Evolutionary conservation across 441 rosid genomes (phyloP).

Genomic region (Capsella rubella): DNA sequence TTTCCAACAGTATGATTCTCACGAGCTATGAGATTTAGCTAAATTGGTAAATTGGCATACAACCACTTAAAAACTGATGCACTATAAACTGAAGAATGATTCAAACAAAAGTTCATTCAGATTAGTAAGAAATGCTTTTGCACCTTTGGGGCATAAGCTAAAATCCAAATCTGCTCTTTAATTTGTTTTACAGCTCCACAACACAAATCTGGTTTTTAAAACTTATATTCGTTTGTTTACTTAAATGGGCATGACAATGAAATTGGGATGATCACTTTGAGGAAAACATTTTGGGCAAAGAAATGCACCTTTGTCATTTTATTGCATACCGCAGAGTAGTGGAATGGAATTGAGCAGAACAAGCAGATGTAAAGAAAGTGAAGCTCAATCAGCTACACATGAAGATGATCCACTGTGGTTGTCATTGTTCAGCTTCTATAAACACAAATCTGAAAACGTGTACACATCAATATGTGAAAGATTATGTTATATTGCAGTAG

Average conservation of each 20-base stretch:
- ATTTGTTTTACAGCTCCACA: slow-evolving; percentile 1
- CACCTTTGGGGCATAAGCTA: not conserved
- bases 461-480: not conserved
- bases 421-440: not conserved
- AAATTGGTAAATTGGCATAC: not conserved
- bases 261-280: not conserved
- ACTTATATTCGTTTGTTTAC: not conserved
- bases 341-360: not conserved
- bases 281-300: not conserved
- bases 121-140: not conserved
- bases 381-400: not conserved
- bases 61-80: slow-evolving; percentile 9
- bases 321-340: not conserved
- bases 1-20: slow-evolving; percentile 13
- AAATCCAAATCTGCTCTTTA: not conserved
- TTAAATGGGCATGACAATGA: not conserved
- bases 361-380: not conserved
- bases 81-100: slow-evolving; percentile 6
- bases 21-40: slow-evolving; percentile 13
- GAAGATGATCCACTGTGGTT: not conserved
- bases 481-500: not conserved
- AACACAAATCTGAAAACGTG: not conserved
- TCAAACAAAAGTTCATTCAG: not conserved
- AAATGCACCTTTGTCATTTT: not conserved
- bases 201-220: not conserved